Evolutionary conservation across 2,329 filamentous ascomycete genomes (phyloP).

Genomic region (Colletotrichum endophyticum): DNA sequence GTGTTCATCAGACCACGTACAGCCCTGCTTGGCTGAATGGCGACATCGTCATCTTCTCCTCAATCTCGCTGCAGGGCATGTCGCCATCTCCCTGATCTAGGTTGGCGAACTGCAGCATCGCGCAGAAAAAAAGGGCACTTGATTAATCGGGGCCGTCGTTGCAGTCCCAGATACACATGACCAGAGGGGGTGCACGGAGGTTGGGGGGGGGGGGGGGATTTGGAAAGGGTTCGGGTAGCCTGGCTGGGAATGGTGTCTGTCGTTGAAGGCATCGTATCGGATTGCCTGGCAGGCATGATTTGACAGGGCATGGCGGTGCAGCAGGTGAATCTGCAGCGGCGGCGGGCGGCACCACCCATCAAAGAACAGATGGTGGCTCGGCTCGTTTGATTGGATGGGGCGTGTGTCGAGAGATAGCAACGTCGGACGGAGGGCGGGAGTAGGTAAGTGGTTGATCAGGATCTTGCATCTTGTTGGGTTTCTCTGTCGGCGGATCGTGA

Average conservation of each 20-base stretch:
- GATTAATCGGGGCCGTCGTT: not conserved
- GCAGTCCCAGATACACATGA: slow-evolving; percentile 15
- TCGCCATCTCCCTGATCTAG: slow-evolving; percentile 13
- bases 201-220: not conserved
- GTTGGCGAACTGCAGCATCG: slow-evolving; percentile 11
- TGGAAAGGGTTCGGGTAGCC: not conserved
- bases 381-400: not conserved
- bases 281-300: not conserved
- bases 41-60: slow-evolving; percentile 10
- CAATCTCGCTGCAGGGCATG: slow-evolving; percentile 3
- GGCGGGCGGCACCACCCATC: not conserved
- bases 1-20: slow-evolving; percentile 11
- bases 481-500: not conserved
- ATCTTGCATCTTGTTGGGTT: not conserved
- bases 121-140: not conserved
- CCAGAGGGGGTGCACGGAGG: not conserved
- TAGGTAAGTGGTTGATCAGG: not conserved
- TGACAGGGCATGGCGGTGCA: not conserved
- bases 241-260: not conserved
- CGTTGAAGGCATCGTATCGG: not conserved
- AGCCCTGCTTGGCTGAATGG: slow-evolving; percentile 7
- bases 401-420: not conserved
- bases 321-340: not conserved
- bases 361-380: not conserved
- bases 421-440: not conserved